Percentiles rank a stretch among this genome's conserved stretches.
Evolutionary conservation across 1,284 basidiomycete genomes (phyloP).

Genomic region (Tilletiopsis washingtonensis): DNA sequence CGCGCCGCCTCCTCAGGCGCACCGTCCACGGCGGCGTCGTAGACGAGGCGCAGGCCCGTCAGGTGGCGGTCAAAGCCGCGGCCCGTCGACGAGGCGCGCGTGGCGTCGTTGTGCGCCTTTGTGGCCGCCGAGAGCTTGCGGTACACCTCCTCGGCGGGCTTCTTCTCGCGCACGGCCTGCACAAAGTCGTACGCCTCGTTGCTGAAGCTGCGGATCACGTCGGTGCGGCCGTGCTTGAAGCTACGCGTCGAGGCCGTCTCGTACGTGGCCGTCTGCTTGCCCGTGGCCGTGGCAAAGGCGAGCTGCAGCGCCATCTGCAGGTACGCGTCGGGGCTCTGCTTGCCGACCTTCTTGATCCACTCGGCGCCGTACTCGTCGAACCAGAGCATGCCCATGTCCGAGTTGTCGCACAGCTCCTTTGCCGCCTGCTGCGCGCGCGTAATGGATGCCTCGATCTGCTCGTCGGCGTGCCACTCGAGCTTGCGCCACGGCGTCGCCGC

Average conservation of each 20-base stretch:
- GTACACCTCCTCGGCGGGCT: conserved; percentile 54
- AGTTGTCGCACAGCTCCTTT: conserved; percentile 62
- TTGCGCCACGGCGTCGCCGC: conserved; percentile 1
- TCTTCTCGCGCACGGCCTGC: conserved; percentile 62
- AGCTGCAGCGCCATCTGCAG: conserved; percentile 90
- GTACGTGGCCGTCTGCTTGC: conserved; percentile 78
- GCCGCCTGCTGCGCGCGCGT: conserved; percentile 58
- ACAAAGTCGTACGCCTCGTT: conserved; percentile 72
- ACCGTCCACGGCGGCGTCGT: conserved; percentile 21
- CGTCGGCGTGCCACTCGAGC: conserved; percentile 70
- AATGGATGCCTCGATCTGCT: conserved; percentile 58
- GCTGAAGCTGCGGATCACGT: conserved; percentile 76
- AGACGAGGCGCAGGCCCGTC: conserved; percentile 64
- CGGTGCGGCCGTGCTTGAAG: conserved; percentile 83
- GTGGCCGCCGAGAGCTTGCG: conserved; percentile 63
- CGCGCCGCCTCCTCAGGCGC: background rate
- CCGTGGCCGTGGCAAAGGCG: conserved; percentile 76
- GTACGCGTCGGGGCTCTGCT: conserved; percentile 77
- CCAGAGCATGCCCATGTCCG: conserved; percentile 76
- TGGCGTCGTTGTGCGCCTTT: conserved; percentile 65
- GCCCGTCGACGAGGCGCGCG: conserved; percentile 72
- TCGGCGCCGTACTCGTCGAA: conserved; percentile 78
- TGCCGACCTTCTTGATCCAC: conserved; percentile 80
- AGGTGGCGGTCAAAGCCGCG: conserved; percentile 86
- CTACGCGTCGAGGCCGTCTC: conserved; percentile 89